Evolutionary conservation across 192 early-diverging fungal genomes (phyloP).

Genomic region (Entomortierella lignicola): DNA sequence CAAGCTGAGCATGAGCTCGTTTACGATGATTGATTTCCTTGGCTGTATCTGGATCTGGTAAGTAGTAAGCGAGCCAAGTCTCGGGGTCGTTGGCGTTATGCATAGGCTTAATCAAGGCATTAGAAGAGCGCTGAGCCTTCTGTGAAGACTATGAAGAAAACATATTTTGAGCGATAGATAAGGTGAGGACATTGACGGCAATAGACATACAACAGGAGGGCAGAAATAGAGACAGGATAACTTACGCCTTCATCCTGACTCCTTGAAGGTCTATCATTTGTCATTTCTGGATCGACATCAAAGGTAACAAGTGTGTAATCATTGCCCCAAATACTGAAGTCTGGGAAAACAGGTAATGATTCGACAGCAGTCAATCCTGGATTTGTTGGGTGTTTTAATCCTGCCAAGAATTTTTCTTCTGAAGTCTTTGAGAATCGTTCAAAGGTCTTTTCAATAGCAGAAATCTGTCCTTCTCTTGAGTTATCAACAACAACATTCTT

Average conservation of each 20-base stretch:
- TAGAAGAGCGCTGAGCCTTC: constrained; percentile 45
- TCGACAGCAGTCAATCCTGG: constrained; percentile 58
- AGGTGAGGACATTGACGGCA: too few relatives aligned
- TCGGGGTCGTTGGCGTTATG: constrained; percentile 46
- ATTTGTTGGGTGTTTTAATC: constrained; percentile 61
- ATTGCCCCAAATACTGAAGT: constrained; percentile 62
- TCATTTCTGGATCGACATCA: constrained; percentile 60
- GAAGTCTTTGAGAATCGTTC: constrained; percentile 28
- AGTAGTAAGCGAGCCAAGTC: constrained; percentile 48
- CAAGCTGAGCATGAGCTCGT: constrained; percentile 23
- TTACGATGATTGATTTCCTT: constrained; percentile 42
- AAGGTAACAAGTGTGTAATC: constrained; percentile 64
- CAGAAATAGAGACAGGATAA: not conserved
- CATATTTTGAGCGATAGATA: too few relatives aligned
- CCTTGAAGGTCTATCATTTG: constrained; percentile 25
- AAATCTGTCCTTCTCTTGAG: constrained; percentile 58
- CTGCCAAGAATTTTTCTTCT: constrained; percentile 36
- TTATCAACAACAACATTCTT: constrained; percentile 39
- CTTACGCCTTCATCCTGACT: constrained; percentile 41
- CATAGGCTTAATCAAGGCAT: constrained; percentile 51
- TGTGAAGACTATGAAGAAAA: constrained; percentile 48
- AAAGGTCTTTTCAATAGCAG: constrained; percentile 61
- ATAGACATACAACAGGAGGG: not conserved
- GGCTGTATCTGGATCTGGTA: constrained; percentile 43
- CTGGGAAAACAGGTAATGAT: constrained; percentile 65